These are phyloP conservation scores for Agapanthus africanus DNA, from an alignment of 106 monocot genomes.

Conservation along the genomic window DNA sequence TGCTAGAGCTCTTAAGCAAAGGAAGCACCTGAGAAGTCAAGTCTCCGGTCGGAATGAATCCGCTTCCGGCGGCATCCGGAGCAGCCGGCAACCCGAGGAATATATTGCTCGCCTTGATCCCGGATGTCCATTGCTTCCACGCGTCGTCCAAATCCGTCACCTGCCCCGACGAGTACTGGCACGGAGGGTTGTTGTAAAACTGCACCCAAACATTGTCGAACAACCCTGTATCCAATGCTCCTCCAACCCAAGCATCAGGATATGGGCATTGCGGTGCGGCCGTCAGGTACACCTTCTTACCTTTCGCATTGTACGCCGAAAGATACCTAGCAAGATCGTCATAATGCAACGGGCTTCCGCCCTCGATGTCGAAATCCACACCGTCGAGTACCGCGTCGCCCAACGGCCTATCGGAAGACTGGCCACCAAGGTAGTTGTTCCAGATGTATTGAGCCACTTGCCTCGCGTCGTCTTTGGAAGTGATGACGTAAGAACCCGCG, in stretches of 20 bases:
- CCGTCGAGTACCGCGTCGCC: slow-evolving; percentile 23
- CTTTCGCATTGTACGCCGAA: background rate
- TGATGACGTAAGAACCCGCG: slow-evolving; percentile 11
- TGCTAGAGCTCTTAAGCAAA: slow-evolving; percentile 11
- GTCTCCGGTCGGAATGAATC: slow-evolving; percentile 13
- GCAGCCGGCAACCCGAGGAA: slow-evolving; percentile 24
- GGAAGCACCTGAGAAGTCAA: slow-evolving; percentile 18
- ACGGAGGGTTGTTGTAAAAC: slow-evolving; percentile 26
- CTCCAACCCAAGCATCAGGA: slow-evolving; percentile 16
- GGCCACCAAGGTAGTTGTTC: slow-evolving; percentile 24
- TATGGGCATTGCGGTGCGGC: slow-evolving; percentile 22
- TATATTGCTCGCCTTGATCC: slow-evolving; percentile 5
- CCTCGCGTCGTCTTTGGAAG: slow-evolving; percentile 14
- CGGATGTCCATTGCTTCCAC: slow-evolving; percentile 23
- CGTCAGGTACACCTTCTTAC: slow-evolving; percentile 18
- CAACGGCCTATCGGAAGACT: slow-evolving; percentile 6
- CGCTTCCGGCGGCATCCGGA: slow-evolving; percentile 19
- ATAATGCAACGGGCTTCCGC: slow-evolving; percentile 11
- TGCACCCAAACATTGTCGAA: slow-evolving; percentile 32
- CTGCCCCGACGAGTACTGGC: slow-evolving; percentile 9
- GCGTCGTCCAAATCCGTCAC: background rate
- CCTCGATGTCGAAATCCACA: slow-evolving; percentile 24
- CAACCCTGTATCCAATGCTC: slow-evolving; percentile 19
- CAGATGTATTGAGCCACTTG: slow-evolving; percentile 16
- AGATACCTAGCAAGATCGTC: slow-evolving; percentile 16